Evolutionary conservation across 495 filamentous ascomycete species (phyloP), one percentile per base, ranked within the genome.

Genomic region (Mytilinidion resinicola): DNA sequence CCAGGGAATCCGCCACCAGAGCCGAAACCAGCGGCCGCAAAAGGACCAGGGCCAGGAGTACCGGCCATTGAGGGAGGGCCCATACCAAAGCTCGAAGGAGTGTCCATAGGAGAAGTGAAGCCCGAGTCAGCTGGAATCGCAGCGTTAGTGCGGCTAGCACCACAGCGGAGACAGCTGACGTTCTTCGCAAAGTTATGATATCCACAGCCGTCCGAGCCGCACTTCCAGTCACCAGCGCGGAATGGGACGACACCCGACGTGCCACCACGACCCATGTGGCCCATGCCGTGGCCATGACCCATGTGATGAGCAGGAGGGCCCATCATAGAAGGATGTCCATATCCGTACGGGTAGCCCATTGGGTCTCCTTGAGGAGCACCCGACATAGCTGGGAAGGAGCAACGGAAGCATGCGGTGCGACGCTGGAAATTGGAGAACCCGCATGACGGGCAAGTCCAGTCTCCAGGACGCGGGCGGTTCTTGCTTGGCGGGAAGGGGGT

Each of bases 171-270:
- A 72, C 93, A 98, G 71, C 88, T 93, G 61, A 96, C 92, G 69
- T 98, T 98, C 81, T 98, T 98, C 44, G 93, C 93, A 68, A 98
- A 98, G 73, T 98, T 98, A 74, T 98, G 93, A 67, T 98, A 98
- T 35, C 88, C 90, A 70, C 93, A 98, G n/a, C 90, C 90, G 67
- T 96, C 92, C 38, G 90, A 91, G 46, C 93, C 93, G 71, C 93
- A 98, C 70, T 96, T 96, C 93, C 93, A 98, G 70, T 98, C 93
- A 63, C 93, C 93, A 43, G 93, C 93, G 60, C 93, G 86, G 84
- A 97, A 98, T 19, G 93, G 93, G 55, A 97, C 92, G 56, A 92
- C 87, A 51, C 92, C 91, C 55, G 87, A 85, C 52, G 86, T 84
- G 53, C 87, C 87, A 53, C 83, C 81, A 82, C 87, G 86, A 53